A percentile compares a stretch with the other conserved stretches of the same genome.
phyloP scores from a whole-genome alignment of 192 early-diverging fungal genomes.

The Coemansia sp. region DNA sequence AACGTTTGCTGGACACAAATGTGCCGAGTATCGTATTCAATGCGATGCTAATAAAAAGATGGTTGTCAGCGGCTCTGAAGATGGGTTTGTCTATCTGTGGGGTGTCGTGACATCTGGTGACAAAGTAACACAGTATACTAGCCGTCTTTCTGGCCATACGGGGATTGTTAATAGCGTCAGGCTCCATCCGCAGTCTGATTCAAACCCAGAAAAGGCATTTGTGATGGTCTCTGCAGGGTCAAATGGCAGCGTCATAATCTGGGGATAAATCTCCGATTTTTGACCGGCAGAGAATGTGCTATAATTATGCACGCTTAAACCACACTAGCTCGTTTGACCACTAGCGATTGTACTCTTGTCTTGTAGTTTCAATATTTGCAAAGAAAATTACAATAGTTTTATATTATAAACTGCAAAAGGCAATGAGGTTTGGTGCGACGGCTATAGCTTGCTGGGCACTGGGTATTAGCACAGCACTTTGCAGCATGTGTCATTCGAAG shows the following conservation, averaged over 20 bases:
- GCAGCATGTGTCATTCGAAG: conserved; percentile 41
- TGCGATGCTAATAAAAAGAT: conserved; percentile 70
- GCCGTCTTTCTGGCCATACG: conserved; percentile 27
- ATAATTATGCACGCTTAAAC: no score
- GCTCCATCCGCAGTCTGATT: conserved; percentile 27
- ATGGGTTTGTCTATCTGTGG: conserved; percentile 85
- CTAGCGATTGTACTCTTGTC: not conserved
- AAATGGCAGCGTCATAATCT: conserved; percentile 42
- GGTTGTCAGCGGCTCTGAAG: conserved; percentile 87
- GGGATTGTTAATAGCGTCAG: conserved; percentile 43
- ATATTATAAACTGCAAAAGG: not conserved
- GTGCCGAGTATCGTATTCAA: conserved; percentile 72
- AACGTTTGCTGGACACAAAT: conserved; percentile 79
- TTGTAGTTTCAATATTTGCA: not conserved
- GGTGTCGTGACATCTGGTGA: conserved; percentile 65
- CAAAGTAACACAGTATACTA: not conserved
- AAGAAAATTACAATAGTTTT: not conserved
- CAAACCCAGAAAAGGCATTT: conserved; percentile 8
- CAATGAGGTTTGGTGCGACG: not conserved
- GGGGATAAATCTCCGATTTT: conserved; percentile 11
- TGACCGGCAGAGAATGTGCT: no score
- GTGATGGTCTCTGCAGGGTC: conserved; percentile 43
- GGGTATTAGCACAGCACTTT: not conserved
- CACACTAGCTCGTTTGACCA: no score
- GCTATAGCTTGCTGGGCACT: not conserved